Conservation (phyloP, 2,329 filamentous ascomycete genomes). For the Colletotrichum falcatum region DNA sequence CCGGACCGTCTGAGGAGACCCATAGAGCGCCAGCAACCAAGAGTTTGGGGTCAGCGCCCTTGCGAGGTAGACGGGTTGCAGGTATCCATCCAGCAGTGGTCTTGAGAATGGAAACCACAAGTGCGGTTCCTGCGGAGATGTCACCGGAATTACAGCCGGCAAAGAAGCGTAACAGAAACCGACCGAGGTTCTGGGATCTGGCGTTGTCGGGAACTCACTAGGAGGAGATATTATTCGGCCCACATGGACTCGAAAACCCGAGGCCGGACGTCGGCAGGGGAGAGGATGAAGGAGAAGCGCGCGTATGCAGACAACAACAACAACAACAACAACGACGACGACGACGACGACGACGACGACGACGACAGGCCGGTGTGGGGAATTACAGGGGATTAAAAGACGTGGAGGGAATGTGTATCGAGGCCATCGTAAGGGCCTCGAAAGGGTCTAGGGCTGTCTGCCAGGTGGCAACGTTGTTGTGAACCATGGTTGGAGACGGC, state of each 20-base stretch:
- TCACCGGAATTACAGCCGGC: conserved; percentile 18
- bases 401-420: conserved; percentile 55
- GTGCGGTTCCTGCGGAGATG: conserved; percentile 24
- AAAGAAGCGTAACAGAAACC: too few species aligned
- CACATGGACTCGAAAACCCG: conserved; percentile 4
- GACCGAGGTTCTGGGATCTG: too few species aligned
- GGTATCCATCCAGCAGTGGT: neutral
- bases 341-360: neutral
- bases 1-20: conserved; percentile 11
- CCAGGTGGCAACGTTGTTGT: neutral
- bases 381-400: conserved; percentile 56
- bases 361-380: conserved; percentile 45
- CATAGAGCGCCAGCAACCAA: conserved; percentile 5
- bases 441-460: neutral
- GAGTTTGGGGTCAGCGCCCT: neutral
- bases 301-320: neutral
- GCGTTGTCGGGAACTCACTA: neutral
- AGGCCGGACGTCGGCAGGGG: neutral
- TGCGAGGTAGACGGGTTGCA: neutral
- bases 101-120: neutral
- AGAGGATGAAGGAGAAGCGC: neutral
- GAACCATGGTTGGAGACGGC: neutral
- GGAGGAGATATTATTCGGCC: neutral
- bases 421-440: conserved; percentile 45
- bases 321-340: neutral